Base-by-base conservation (phyloP, 306 rosid species). In the Hippophae gyantsensis region DNA sequence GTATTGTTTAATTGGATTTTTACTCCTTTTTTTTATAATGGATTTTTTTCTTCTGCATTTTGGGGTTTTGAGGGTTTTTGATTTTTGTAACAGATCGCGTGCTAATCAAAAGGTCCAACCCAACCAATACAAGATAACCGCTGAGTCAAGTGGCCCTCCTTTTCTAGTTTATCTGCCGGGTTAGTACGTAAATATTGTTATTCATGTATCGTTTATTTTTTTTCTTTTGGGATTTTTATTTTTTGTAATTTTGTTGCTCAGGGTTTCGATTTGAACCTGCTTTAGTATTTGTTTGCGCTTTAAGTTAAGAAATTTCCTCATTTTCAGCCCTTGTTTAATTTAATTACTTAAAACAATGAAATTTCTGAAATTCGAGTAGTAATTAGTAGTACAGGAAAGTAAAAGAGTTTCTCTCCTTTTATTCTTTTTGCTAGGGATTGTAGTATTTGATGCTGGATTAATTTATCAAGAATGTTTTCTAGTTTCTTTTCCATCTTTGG, bases 61-160 rank as follows among this genome's bases (percentile, higher is more conserved):
- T 14, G 38, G 38, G 38, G 6, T 52, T 50, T 38, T 62, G 2
- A 49, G 25, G n/a, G 57, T 7, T 43, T 32, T 44, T 64, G 2
- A 45, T 7, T 63, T 54, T 26, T 60, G 60, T 26, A 14, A n/a
- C 54, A 64, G 69, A 54, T 64, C 61, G 69, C 48, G 69, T 52
- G 58, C 41, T 63, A 27, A 53, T 63, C 4, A 14, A 1, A 43
- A 53, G 68, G 25, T 26, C 44, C 40, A 13, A 23, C 13, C 50
- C 42, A 3, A 42, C 67, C 50, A 43, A 14, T 14, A 11, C 49
- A 40, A 46, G 26, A 25, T 2, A 43, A 44, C 23, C 10, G 18
- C 59, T 64, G 9, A 43, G 2, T 54, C n/a, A 14, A 13, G 43
- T 41, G 46, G 9, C 46, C 43, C 9, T 62, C 10, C 9, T 49